phyloP scores from a whole-genome alignment of 2,329 filamentous ascomycete genomes.

The Alternaria brassicicola region DNA sequence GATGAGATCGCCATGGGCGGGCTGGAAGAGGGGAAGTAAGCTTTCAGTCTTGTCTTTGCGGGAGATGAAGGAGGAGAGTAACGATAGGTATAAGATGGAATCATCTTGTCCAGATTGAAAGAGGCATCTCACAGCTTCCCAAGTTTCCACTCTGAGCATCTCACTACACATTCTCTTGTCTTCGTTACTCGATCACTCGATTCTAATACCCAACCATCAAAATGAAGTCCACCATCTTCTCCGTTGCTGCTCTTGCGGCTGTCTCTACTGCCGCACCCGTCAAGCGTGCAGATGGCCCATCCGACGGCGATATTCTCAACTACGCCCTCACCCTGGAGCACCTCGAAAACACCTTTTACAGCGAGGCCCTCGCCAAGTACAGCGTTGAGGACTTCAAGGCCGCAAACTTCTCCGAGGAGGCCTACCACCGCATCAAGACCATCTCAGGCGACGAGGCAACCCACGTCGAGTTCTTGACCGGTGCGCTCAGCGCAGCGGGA shows the following conservation, averaged over 20 bases:
- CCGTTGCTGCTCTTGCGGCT: slow-evolving; percentile 17
- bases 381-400: slow-evolving; percentile 36
- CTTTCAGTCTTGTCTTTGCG: background rate
- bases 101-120: background rate
- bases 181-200: background rate
- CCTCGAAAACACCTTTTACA: slow-evolving; percentile 67
- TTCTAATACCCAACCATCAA: slow-evolving; percentile 5
- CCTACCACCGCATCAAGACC: slow-evolving; percentile 64
- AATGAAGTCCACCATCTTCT: slow-evolving; percentile 25
- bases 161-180: slow-evolving; percentile 1
- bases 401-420: slow-evolving; percentile 49
- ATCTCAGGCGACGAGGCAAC: slow-evolving; percentile 63
- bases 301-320: slow-evolving; percentile 48
- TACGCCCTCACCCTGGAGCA: slow-evolving; percentile 55
- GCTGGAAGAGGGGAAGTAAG: slow-evolving; percentile 1
- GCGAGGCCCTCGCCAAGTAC: slow-evolving; percentile 64
- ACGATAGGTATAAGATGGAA: background rate
- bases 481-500: slow-evolving; percentile 53
- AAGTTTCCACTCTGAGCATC: background rate
- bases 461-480: slow-evolving; percentile 64
- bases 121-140: background rate
- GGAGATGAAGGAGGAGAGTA: background rate
- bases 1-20: background rate
- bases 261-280: slow-evolving; percentile 30
- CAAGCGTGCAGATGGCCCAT: slow-evolving; percentile 29